Evolutionary conservation across 805 yeast species (phyloP), one percentile per base, ranked within the genome.

Genomic region (Candida gorgasii): DNA sequence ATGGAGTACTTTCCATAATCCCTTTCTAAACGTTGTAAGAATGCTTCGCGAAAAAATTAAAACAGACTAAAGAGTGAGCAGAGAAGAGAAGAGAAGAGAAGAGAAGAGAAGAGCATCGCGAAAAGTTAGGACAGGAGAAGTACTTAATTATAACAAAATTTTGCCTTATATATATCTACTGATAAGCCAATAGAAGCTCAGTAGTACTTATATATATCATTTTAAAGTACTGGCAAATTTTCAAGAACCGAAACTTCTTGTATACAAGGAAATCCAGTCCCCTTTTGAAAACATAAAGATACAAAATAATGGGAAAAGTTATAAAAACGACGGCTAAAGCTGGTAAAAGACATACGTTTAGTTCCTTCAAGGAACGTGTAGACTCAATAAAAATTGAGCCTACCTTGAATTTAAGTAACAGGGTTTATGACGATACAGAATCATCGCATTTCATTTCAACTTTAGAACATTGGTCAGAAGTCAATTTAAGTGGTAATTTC

Each of bases 371-470:
- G 49, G 95, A 90, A 52, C 76, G 95, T 43, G 79, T 90, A 14
- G 97, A 92, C 49, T 69, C 85, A 14, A 78, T 92, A 45, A 83
- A 84, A 55, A 89, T 93, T 42, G 96, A 86, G 61, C 88, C 97
- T 54, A 44, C 51, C 17, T 68, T 76, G 45, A 75, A 75, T 39
- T 62, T 82, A 28, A 65, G 70, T 17, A 78, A 73, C 48, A 73
- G 86, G 53, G 83, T 80, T 1, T 83, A 79, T 54, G 86, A 85
- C 55, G 79, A 81, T 48, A 86, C 78, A 27, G 92, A 84, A 46
- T 30, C 52, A 17, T 89, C 96, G 1, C 90, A 86, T 61, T 87
- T 90, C 52, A 63, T 84, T 20, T 77, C 93, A 9, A 81, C 96
- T 0, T 69, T 86, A 46, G 84, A 84, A 36, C 89, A 87, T 52